Evolutionary conservation across 352 stramenopile species (phyloP).

Genomic region (Globisporangium paroecandrum): DNA sequence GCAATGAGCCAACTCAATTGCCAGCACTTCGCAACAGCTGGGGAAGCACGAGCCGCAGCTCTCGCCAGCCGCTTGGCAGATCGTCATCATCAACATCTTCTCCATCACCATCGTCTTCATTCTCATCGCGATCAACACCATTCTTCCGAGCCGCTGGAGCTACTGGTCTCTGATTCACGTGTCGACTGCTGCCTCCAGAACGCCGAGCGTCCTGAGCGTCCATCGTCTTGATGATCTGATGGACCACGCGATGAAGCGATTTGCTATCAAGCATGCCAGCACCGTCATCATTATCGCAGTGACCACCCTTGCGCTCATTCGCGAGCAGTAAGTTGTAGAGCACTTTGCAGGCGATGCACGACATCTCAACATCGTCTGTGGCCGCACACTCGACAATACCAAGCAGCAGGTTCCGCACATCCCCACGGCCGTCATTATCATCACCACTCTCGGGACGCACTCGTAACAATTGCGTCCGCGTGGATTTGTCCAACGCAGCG

Average conservation of each 20-base stretch:
- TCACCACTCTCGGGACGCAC: slow-evolving; percentile 22
- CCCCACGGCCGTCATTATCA: slow-evolving; percentile 20
- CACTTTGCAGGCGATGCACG: slow-evolving; percentile 73
- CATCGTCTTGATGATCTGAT: slow-evolving; percentile 29
- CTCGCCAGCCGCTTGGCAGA: slow-evolving; percentile 18
- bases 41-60: slow-evolving; percentile 41
- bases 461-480: slow-evolving; percentile 30
- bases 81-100: slow-evolving; percentile 16
- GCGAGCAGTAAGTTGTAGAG: slow-evolving; percentile 79
- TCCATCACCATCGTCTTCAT: slow-evolving; percentile 15
- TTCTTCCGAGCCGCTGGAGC: not conserved
- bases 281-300: not conserved
- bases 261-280: slow-evolving; percentile 7
- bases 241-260: slow-evolving; percentile 26
- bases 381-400: slow-evolving; percentile 56
- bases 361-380: slow-evolving; percentile 64
- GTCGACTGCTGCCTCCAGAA: not conserved
- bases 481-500: slow-evolving; percentile 46
- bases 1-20: slow-evolving; percentile 6
- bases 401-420: slow-evolving; percentile 42
- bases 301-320: slow-evolving; percentile 11
- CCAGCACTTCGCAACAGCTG: slow-evolving; percentile 38
- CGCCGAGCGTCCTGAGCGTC: slow-evolving; percentile 3
- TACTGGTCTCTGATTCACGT: not conserved
- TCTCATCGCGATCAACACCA: not conserved